phyloP scores from a whole-genome alignment of 164 flowering plant genomes.

The Platanus orientalis region DNA sequence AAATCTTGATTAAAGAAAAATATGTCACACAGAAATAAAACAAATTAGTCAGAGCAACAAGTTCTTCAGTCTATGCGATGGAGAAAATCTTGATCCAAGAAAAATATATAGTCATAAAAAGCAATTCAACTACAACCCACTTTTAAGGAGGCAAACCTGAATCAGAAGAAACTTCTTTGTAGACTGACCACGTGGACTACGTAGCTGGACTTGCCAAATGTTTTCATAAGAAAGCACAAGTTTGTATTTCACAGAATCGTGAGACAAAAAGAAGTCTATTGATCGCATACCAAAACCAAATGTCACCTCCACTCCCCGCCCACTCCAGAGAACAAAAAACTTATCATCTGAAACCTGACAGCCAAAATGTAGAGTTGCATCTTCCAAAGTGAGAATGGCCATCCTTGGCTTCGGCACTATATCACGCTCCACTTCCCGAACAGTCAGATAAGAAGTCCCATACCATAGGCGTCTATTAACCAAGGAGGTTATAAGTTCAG shows the following conservation, averaged over 20 bases:
- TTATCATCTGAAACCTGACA: slow-evolving; percentile 47
- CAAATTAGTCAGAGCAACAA: too few species aligned
- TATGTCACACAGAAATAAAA: not conserved
- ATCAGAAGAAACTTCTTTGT: slow-evolving; percentile 44
- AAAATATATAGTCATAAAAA: too few species aligned
- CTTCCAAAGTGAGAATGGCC: slow-evolving; percentile 29
- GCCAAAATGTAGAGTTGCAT: slow-evolving; percentile 44
- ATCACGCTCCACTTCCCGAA: slow-evolving; percentile 36
- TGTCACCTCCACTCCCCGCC: slow-evolving; percentile 27
- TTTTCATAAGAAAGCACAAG: slow-evolving; percentile 52
- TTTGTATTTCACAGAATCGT: slow-evolving; percentile 13
- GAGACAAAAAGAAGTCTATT: slow-evolving; percentile 19
- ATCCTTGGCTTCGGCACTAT: slow-evolving; percentile 46
- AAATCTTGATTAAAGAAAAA: not conserved
- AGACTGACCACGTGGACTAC: slow-evolving; percentile 28
- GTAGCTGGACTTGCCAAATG: slow-evolving; percentile 64
- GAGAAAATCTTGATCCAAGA: too few species aligned
- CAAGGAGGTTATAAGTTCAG: slow-evolving; percentile 33
- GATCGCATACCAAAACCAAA: slow-evolving; percentile 37
- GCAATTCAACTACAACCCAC: too few species aligned
- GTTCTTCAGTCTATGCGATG: too few species aligned
- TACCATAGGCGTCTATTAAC: slow-evolving; percentile 28
- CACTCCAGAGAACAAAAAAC: slow-evolving; percentile 43
- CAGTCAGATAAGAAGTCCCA: slow-evolving; percentile 38
- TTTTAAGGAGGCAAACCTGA: slow-evolving; percentile 45